Conservation (phyloP, 2,329 filamentous ascomycete species). For the Sporothrix humicola region DNA sequence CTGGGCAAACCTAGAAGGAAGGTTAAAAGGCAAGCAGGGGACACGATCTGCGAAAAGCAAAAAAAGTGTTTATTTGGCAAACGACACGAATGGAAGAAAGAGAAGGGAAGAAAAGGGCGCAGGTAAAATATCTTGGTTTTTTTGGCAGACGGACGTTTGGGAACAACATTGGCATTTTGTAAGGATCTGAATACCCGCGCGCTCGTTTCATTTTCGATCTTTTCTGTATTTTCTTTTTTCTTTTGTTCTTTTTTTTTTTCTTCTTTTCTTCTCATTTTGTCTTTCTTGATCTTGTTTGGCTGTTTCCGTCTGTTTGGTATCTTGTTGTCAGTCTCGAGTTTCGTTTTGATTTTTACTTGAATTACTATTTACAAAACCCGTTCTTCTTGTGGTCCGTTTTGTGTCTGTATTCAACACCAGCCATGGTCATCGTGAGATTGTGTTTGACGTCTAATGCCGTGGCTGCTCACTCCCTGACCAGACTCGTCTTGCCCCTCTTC, state of each 20-base stretch:
- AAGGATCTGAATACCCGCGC: constrained; percentile 29
- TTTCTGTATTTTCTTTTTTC: constrained; percentile 11
- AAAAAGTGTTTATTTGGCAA: not conserved
- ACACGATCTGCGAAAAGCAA: not conserved
- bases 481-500: too few relatives aligned
- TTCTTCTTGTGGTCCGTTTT: not conserved
- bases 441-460: too few relatives aligned
- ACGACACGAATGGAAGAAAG: not conserved
- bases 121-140: not conserved
- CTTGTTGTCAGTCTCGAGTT: not conserved
- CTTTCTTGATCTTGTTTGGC: not conserved
- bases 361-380: not conserved
- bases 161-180: not conserved
- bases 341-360: not conserved
- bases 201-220: constrained; percentile 14
- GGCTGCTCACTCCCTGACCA: too few relatives aligned
- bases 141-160: not conserved
- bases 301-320: not conserved
- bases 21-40: not conserved
- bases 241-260: constrained; percentile 28
- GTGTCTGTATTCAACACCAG: too few relatives aligned
- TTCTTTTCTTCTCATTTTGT: constrained; percentile 33
- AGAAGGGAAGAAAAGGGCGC: constrained; percentile 8
- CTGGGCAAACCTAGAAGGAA: not conserved
- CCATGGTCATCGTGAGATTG: too few relatives aligned